A percentile compares a stretch with the other conserved stretches of the same genome.
These are phyloP conservation scores for Lactifluus piperatus DNA, from an alignment of 768 basidiomycete genomes.

Conservation along the genomic window DNA sequence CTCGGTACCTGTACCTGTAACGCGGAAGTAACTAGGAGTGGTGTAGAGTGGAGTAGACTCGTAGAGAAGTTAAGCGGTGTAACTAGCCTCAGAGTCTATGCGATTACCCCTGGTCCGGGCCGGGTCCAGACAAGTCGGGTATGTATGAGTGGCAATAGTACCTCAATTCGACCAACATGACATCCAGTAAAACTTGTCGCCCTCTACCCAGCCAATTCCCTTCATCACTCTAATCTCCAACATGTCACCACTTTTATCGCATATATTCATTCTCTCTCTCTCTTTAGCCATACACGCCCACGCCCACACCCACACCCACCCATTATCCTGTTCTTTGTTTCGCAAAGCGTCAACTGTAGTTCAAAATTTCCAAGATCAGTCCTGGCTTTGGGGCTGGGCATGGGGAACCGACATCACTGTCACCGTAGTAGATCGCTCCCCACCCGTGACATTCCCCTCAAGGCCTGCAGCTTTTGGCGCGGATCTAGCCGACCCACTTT, in stretches of 20 bases:
- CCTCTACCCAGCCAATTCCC: too few relatives aligned
- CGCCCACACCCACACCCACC: not conserved
- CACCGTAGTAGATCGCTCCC: conserved; percentile 67
- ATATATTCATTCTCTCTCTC: conserved; percentile 4
- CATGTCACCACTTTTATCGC: conserved; percentile 2
- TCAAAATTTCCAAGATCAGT: conserved; percentile 23
- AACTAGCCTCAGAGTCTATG: too few relatives aligned
- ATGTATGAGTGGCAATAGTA: not conserved
- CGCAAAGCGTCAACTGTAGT: conserved; percentile 22
- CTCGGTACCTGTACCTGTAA: too few relatives aligned
- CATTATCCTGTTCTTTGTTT: conserved; percentile 23
- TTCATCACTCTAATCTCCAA: not conserved
- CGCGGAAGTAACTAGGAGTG: too few relatives aligned
- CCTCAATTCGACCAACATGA: not conserved
- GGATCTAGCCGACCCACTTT: conserved; percentile 46
- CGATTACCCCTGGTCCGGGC: too few relatives aligned
- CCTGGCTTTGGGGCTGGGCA: conserved; percentile 33
- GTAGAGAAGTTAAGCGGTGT: too few relatives aligned
- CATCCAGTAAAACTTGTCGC: not conserved
- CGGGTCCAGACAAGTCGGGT: too few relatives aligned
- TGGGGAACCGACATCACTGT: conserved; percentile 41
- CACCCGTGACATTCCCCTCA: conserved; percentile 61
- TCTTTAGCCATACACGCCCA: not conserved
- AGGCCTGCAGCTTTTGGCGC: conserved; percentile 70
- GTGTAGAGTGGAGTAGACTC: too few relatives aligned